A percentile compares a stretch with the other conserved stretches of the same genome.
These are phyloP conservation scores for Tuber magnatum DNA, from an alignment of 495 filamentous ascomycete species.

Conservation along the genomic window DNA sequence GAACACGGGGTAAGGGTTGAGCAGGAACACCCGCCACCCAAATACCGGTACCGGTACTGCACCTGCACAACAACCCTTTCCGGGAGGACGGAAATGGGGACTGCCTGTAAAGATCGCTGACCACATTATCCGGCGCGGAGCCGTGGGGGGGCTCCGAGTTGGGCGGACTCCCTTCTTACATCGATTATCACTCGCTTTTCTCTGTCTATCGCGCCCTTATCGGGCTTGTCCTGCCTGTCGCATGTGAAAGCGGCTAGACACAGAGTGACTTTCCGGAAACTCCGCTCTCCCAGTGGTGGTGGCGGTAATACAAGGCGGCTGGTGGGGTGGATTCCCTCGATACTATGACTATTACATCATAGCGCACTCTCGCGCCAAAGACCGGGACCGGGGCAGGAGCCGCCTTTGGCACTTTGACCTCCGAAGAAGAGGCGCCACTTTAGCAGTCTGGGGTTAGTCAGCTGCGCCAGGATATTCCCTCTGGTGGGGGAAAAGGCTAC, in stretches of 20 bases:
- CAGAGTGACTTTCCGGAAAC: neutral
- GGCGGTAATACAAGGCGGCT: neutral
- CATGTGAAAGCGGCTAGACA: neutral
- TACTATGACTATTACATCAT: neutral
- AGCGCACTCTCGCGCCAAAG: neutral
- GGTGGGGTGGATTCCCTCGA: neutral
- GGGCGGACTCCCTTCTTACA: neutral
- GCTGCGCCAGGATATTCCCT: neutral
- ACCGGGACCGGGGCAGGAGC: neutral
- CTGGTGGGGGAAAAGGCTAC: too few relatives aligned
- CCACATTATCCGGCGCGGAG: neutral
- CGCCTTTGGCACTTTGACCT: neutral
- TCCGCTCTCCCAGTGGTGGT: neutral
- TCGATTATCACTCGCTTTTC: neutral
- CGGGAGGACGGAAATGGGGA: neutral
- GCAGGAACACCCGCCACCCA: neutral
- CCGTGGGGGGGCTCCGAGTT: neutral
- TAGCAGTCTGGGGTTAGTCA: neutral
- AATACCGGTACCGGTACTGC: neutral
- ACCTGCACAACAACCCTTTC: neutral
- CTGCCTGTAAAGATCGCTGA: neutral
- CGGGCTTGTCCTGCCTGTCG: neutral
- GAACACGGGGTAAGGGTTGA: neutral
- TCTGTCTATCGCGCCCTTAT: neutral
- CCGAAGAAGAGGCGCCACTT: neutral